Conservation (phyloP, 352 stramenopile genomes). For the Phytophthora citrophthora region DNA sequence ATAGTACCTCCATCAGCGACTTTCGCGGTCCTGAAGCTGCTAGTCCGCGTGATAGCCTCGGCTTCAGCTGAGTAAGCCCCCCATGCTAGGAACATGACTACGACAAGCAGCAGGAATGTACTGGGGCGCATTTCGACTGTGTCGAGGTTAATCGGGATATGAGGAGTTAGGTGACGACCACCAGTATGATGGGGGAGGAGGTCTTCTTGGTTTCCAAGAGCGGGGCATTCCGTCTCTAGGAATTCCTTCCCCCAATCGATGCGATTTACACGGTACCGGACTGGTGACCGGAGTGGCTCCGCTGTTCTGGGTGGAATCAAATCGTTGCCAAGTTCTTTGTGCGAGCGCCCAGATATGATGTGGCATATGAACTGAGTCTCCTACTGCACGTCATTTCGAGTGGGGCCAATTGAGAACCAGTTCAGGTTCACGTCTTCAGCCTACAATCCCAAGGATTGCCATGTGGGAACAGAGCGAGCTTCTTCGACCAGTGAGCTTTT, state of each 20-base stretch:
- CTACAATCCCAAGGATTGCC: constrained; percentile 5
- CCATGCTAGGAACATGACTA: background rate
- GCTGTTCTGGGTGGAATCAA: constrained; percentile 7
- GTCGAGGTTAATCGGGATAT: background rate
- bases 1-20: background rate
- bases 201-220: background rate
- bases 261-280: background rate
- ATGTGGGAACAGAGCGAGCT: background rate
- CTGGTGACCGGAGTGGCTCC: background rate
- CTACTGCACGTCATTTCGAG: constrained; percentile 3
- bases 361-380: background rate
- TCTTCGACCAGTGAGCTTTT: no score
- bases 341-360: background rate
- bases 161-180: background rate
- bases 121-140: constrained; percentile 1
- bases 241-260: background rate
- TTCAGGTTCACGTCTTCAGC: background rate
- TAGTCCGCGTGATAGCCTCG: background rate
- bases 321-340: constrained; percentile 9
- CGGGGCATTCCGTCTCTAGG: background rate
- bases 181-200: background rate
- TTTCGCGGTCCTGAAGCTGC: background rate
- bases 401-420: constrained; percentile 1
- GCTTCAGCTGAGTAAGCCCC: background rate
- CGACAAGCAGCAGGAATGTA: constrained; percentile 1